Base-by-base conservation (phyloP, 2,329 filamentous ascomycete genomes). In the Sporothrix dimorphospora region DNA sequence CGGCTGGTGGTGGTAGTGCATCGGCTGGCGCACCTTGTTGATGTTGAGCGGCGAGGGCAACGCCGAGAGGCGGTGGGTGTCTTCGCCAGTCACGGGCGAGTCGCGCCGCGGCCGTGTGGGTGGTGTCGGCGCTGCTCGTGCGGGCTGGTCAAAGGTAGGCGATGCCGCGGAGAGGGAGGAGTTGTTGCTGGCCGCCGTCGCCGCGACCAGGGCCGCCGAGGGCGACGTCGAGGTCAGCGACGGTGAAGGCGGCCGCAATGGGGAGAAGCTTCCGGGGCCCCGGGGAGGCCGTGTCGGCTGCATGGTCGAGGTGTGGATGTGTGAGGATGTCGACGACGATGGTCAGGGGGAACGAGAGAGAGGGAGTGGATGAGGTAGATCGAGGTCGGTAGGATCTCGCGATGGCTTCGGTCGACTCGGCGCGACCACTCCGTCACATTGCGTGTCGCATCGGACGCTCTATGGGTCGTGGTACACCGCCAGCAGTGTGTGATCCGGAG, bases 181-280 rank as follows among this genome's bases (percentile, higher is more conserved):
- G 67, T 49, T 49, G 47, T 47, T 70, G 38, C 24, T 49, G 34
- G 72, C 69, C 77, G 69, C 74, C 73, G 74, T 76, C 75, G 76
- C 74, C 77, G 68, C 66, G 1, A 71, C 65, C 1, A 72, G 40
- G 40, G 66, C 53, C 0, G 72, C 57, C 14, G 72, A 53, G 6
- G 72, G 45, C n/a, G 61, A 24, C 3, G 42, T 27, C 12, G 59
- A 45, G 30, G 42, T 21, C 4, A n/a, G n/a, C 12, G 59, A 9
- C 8, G 68, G 57, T 5, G 73, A 68, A 3, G 70, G 67, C 34
- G 78, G 76, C 59, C 85, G 81, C 74, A 88, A 79, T 73, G 87
- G 85, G 73, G 86, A 85, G 81, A 89, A 89, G 82, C 85, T 87
- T 74, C 87, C 86, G 38, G 86, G 85, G 73, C 83, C 84, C 74